Evolutionary conservation across 1,284 basidiomycete genomes (phyloP), one percentile per base, ranked within the genome.

Genomic region (Ustilago esculenta): DNA sequence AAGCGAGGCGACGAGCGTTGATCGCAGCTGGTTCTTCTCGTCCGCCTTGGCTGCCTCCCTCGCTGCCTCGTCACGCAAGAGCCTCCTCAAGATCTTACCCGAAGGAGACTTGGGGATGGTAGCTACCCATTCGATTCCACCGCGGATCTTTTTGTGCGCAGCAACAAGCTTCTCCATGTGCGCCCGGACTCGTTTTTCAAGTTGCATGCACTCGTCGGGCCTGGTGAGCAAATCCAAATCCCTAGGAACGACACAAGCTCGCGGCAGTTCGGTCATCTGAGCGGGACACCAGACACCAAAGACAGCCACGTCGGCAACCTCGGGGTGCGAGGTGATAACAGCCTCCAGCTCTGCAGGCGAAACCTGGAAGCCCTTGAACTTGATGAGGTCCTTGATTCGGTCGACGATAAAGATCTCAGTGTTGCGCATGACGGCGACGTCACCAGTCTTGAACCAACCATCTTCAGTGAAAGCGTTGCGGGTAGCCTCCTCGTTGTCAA

Each of bases 91-190:
- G 24, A 80, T 80, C 69, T 80, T 80, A 24, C 79, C 79, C 17
- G 65, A 68, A 10, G 77, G 61, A 21, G 49, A 67, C 70, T 75
- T 80, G 33, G 80, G 78, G n/a, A 82, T 57, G 41, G 53, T 65
- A n/a, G 68, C 51, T 8, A 72, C 63, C 36, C 79, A 70, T 25
- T 57, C 64, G 29, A 80, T 72, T 17, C 80, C 81, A 17, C 83
- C 82, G 9, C 80, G 52, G 7, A 83, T 72, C 55, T 78, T 77
- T 70, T 82, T 83, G 71, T 82, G 82, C 11, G 75, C 73, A 2
- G 82, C 80, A 14, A 83, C 77, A 1, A 63, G 42, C 53, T 50
- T 63, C 27, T 68, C 65, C 54, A 68, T 61, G 37, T 68, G 58
- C 14, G 29, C 11, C 10, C 65, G 37, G 11, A 68, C 58, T 10